phyloP scores from a whole-genome alignment of 176 grass and related monocot genomes.

The Zoysia pacifica region DNA sequence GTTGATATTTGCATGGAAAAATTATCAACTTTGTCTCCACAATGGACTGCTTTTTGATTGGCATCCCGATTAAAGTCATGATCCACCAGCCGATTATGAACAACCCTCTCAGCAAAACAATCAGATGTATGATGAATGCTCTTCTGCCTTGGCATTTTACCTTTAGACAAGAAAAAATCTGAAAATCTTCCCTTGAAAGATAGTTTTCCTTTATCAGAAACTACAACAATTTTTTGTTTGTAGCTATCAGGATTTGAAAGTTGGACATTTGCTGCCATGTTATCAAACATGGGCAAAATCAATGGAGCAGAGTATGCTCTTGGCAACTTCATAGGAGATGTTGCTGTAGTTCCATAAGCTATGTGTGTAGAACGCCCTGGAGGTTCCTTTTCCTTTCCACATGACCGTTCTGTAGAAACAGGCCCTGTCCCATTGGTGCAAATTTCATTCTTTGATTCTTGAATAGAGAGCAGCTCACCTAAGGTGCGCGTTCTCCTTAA shows the following conservation, averaged over 20 bases:
- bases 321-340: conserved; percentile 49
- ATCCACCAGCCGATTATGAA: conserved; percentile 18
- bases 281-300: conserved; percentile 50
- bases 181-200: conserved; percentile 81
- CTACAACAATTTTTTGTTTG: conserved; percentile 34
- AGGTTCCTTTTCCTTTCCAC: conserved; percentile 35
- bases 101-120: conserved; percentile 21
- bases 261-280: conserved; percentile 40
- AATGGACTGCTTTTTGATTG: conserved; percentile 8
- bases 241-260: conserved; percentile 44
- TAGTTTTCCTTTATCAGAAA: conserved; percentile 55
- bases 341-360: conserved; percentile 30
- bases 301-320: conserved; percentile 53
- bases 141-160: conserved; percentile 61
- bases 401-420: conserved; percentile 16
- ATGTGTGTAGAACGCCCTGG: conserved; percentile 23
- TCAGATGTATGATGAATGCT: conserved; percentile 23
- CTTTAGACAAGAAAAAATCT: conserved; percentile 67
- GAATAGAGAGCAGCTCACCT: conserved; percentile 79
- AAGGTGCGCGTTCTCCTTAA: conserved; percentile 73
- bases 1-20: conserved; percentile 27
- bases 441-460: conserved; percentile 52
- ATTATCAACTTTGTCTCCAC: conserved; percentile 16
- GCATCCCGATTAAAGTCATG: neutral
- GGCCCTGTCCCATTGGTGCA: neutral